A percentile compares a stretch with the other conserved stretches of the same genome.
phyloP scores from a whole-genome alignment of 148 eudicot genomes.

The Rhododendron mucronatum region DNA sequence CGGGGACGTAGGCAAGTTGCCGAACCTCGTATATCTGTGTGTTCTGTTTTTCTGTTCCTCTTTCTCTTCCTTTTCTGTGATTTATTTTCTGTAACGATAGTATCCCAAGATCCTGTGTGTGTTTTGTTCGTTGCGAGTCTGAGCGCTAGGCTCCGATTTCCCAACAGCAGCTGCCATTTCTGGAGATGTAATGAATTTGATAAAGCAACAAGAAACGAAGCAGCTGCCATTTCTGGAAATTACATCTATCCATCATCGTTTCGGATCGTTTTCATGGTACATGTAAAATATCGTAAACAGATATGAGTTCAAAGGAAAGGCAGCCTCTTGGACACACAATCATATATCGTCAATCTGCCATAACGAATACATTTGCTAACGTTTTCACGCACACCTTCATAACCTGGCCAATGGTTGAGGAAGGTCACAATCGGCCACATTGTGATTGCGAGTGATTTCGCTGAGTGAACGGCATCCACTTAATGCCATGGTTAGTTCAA shows the following conservation, averaged over 20 bases:
- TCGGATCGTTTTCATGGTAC: not conserved
- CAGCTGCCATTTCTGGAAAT: not conserved
- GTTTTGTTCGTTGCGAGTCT: too few species aligned
- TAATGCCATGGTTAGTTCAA: slow-evolving; percentile 91
- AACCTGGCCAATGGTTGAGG: slow-evolving; percentile 51
- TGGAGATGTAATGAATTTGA: too few species aligned
- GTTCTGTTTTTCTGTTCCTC: too few species aligned
- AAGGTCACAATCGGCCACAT: slow-evolving; percentile 71
- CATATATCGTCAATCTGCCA: not conserved
- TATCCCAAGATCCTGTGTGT: too few species aligned
- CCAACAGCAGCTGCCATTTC: not conserved
- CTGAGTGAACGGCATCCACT: slow-evolving; percentile 79
- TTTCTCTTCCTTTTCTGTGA: too few species aligned
- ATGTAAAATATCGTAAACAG: not conserved
- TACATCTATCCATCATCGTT: not conserved
- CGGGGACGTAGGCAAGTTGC: too few species aligned
- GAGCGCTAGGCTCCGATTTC: too few species aligned
- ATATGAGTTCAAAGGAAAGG: slow-evolving; percentile 17
- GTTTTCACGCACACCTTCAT: slow-evolving; percentile 14
- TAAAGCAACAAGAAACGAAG: too few species aligned
- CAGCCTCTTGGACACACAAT: slow-evolving; percentile 9
- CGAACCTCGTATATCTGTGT: too few species aligned
- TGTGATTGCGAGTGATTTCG: slow-evolving; percentile 78
- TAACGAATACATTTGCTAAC: not conserved
- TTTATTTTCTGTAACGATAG: too few species aligned